These are phyloP conservation scores for Taphrina betulina DNA, from an alignment of 1,139 yeast species.

Conservation along the genomic window DNA sequence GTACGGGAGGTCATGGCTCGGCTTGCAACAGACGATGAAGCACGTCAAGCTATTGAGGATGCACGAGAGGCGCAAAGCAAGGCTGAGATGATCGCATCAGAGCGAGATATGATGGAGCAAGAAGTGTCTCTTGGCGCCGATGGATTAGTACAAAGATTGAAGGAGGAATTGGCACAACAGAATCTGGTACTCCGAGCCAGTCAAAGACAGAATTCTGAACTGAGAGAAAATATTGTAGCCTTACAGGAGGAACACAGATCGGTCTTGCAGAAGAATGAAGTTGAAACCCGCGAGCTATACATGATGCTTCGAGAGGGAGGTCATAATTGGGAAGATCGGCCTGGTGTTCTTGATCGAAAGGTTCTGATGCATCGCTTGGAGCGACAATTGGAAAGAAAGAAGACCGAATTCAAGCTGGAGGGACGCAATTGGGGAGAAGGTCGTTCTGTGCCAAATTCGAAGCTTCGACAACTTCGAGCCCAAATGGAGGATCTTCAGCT, in stretches of 20 bases:
- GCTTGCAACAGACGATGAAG: slow-evolving; percentile 88
- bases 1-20: slow-evolving; percentile 74
- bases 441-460: slow-evolving; percentile 65
- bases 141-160: slow-evolving; percentile 72
- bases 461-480: slow-evolving; percentile 72
- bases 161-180: slow-evolving; percentile 70
- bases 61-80: slow-evolving; percentile 63
- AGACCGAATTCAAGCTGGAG: slow-evolving; percentile 57
- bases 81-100: slow-evolving; percentile 81
- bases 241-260: slow-evolving; percentile 62
- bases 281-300: slow-evolving; percentile 81
- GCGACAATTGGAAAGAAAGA: slow-evolving; percentile 58
- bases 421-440: slow-evolving; percentile 52
- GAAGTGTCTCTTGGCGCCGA: slow-evolving; percentile 80
- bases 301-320: slow-evolving; percentile 56
- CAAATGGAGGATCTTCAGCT: slow-evolving; percentile 43
- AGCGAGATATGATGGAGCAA: slow-evolving; percentile 72
- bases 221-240: slow-evolving; percentile 68
- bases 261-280: slow-evolving; percentile 82
- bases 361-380: slow-evolving; percentile 47
- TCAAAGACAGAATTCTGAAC: slow-evolving; percentile 63
- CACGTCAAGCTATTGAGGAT: slow-evolving; percentile 72
- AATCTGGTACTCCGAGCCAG: slow-evolving; percentile 66
- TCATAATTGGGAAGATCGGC: slow-evolving; percentile 35
- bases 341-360: slow-evolving; percentile 44